Evolutionary conservation across 202 grass and related monocot species (phyloP), one percentile per base, ranked within the genome.

Genomic region (Panicum hallii): DNA sequence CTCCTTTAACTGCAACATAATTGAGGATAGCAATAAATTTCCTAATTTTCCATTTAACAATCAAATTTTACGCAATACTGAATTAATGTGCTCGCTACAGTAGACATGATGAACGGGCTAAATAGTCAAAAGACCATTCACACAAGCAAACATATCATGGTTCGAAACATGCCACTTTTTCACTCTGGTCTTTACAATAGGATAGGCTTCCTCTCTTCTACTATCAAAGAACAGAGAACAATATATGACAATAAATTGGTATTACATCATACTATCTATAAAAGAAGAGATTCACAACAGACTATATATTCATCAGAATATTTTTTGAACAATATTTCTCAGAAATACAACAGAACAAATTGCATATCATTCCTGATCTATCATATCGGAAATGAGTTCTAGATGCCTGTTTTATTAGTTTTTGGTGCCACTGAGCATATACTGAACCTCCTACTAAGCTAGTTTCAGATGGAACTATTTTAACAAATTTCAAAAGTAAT

Each of bases 1-100:
- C 52, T 90, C 67, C 88, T 88, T 92, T 65, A 90, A 75, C 90
- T 95, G 69, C 23, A 74, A 45, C 9, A 63, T 45, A 71, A 65
- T 0, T 22, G 23, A 66, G 7, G 5, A 26, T 38, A 64, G 45
- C 54, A 28, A 78, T 11, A 65, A 79, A 65, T 60, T 46, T 23
- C 38, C 23, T 67, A 54, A 71, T 49, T 52, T 38, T 2, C 5
- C 41, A 66, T 30, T 74, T 7, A 40, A 22, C 2, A 71, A 13
- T 48, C 41, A 61, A 11, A 19, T 9, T 20, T 78, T 70, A 60
- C 8, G 0, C 53, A 67, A 48, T 36, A 55, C 12, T 68, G 28
- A 82, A 23, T 9, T 48, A 15, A 36, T 11, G 26, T 15, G 53
- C 53, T 49, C 11, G 14, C 4, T 38, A 14, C 38, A 70, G 3